Base-by-base conservation (phyloP, 805 yeast species). In the Candida bentonensis region DNA sequence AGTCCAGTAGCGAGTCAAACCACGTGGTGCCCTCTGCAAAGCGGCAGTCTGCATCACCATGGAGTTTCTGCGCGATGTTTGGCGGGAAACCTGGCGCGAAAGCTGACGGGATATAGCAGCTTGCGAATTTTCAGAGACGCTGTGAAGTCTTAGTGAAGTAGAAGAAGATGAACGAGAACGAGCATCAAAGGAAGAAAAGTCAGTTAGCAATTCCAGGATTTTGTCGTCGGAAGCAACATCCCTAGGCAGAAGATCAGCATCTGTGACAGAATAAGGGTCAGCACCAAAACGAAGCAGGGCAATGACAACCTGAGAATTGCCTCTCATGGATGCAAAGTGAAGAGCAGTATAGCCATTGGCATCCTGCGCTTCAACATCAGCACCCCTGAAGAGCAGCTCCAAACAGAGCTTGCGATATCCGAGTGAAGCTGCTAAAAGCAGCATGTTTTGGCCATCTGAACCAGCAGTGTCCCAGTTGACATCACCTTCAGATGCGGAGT, bases 401-500 rank as follows among this genome's bases (percentile, higher is more conserved):
- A 72, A 64, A 15, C 76, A 73, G 45, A 92, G 68, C 27, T 72
- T 69, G 36, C 65, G 59, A 54, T 84, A 83, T 17, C 89, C 89
- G 56, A 80, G 78, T 47, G 83, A 59, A 9, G 87, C 72, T 1
- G 97, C 87, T 48, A 92, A 68, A 62, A 92, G 97, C 43, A 92
- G 65, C 69, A 92, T 68, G 0, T 94, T 79, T 59, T 92, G 96
- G 15, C 96, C 95, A 56, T 84, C 84, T 23, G 63, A 50, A 47
- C 87, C 89, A 53, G 86, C 76, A 50, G 88, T 69, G 22, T 85
- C 86, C 78, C 92, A 75, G 56, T 86, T 83, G 20, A 88, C 84
- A 17, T 51, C 50, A 13, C 48, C 57, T 2, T 57, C 47, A n/a
- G 51, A 53, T 4, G 47, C 50, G 40, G 66, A 73, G 20, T 30